These are phyloP conservation scores for Hapsidospora chrysogenum DNA, from an alignment of 495 filamentous ascomycete genomes.

Conservation along the genomic window DNA sequence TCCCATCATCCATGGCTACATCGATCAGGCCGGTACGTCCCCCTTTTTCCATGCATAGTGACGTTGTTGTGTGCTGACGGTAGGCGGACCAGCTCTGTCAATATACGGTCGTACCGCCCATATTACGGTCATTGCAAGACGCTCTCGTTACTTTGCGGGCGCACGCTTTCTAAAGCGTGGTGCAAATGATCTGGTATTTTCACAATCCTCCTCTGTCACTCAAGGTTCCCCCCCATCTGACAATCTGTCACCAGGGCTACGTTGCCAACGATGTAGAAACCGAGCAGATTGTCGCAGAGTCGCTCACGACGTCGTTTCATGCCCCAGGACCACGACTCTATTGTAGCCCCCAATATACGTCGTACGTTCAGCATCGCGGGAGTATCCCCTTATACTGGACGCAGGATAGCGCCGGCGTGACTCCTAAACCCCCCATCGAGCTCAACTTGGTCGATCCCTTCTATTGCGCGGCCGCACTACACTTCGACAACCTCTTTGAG, in stretches of 20 bases:
- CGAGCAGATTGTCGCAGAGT: constrained; percentile 93
- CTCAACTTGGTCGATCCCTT: constrained; percentile 90
- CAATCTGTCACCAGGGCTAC: constrained; percentile 41
- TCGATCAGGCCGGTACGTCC: constrained; percentile 55
- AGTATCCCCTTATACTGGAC: constrained; percentile 97
- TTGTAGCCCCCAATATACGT: constrained; percentile 81
- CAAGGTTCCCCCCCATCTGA: constrained; percentile 7
- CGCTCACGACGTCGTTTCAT: constrained; percentile 88
- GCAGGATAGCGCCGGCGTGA: constrained; percentile 88
- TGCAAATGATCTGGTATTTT: constrained; percentile 59
- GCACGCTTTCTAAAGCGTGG: constrained; percentile 90
- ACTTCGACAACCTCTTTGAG: constrained; percentile 92
- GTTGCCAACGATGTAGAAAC: constrained; percentile 99
- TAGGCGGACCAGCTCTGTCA: constrained; percentile 41
- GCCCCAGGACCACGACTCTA: constrained; percentile 73
- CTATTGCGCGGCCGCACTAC: constrained; percentile 85
- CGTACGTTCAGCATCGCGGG: constrained; percentile 90
- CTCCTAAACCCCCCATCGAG: constrained; percentile 89
- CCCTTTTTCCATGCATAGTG: neutral
- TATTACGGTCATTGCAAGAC: constrained; percentile 81
- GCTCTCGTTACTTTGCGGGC: constrained; percentile 87
- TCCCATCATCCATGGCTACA: constrained; percentile 89
- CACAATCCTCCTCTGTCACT: neutral
- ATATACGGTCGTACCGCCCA: constrained; percentile 75
- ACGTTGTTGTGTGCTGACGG: neutral